Percentiles rank a stretch among this genome's conserved stretches.
Evolutionary conservation across 148 eudicot genomes (phyloP).

Genomic region (Rhododendron vialii): DNA sequence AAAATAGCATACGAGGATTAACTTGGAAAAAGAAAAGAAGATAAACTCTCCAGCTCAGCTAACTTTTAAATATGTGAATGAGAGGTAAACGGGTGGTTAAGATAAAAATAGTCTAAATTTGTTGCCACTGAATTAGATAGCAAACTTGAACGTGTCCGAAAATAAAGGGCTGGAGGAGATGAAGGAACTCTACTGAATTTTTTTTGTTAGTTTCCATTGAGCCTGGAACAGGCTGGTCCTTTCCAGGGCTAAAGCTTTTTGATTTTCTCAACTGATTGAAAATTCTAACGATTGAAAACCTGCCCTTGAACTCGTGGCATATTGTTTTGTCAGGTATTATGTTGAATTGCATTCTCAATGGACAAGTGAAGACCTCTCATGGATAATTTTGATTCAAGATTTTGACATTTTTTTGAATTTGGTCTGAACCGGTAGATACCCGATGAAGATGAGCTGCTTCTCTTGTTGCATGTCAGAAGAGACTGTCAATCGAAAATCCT

Average conservation of each 20-base stretch:
- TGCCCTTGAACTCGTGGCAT: neutral
- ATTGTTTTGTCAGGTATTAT: neutral
- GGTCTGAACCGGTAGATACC: neutral
- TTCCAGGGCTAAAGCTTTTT: neutral
- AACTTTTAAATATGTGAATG: neutral
- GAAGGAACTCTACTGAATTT: neutral
- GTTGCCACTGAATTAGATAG: neutral
- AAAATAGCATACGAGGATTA: neutral
- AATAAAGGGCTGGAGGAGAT: neutral
- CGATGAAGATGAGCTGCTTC: constrained; percentile 34
- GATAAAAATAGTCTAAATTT: neutral
- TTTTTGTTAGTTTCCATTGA: constrained; percentile 22
- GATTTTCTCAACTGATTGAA: neutral
- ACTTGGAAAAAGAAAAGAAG: neutral
- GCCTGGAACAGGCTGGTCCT: constrained; percentile 14
- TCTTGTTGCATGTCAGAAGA: constrained; percentile 39
- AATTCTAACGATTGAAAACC: neutral
- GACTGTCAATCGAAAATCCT: constrained; percentile 10
- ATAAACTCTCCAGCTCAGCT: neutral
- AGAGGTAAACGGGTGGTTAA: neutral
- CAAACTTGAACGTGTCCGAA: neutral
- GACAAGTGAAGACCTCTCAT: neutral
- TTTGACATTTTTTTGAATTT: neutral
- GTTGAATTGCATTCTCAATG: neutral
- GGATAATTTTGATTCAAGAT: neutral